Base-by-base conservation (phyloP, 176 grass and related monocot species). In the Rhipidocladum racemiflorum region DNA sequence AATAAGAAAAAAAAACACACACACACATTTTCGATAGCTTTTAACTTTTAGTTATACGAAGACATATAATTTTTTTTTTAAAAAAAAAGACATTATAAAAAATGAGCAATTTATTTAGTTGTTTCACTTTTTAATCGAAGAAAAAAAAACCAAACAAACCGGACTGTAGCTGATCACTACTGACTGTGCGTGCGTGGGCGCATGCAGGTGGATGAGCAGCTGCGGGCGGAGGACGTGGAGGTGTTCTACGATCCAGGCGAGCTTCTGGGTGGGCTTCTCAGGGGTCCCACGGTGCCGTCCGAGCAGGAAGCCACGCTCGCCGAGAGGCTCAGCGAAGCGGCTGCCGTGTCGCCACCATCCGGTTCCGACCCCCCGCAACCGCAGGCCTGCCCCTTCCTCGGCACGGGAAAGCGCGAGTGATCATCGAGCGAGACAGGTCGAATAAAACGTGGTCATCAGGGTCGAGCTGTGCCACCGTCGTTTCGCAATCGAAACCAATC, bases 161-260 rank as follows among this genome's bases (percentile, higher is more conserved):
- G n/a, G n/a, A n/a, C n/a, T n/a, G 27, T 16, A 24, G 40, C 34
- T 27, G 72, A 23, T 55, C 34, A 9, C 11, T 34, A 9, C 11
- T 34, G 20, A 23, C 27, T 5, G 68, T 9, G 2, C 56, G 42
- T 12, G 36, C 23, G 1, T 27, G 25, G 14, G 6, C 7, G 27
- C 21, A 12, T 7, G 27, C 28, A 97, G 91, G 94, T 98, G 50
- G 95, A 98, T 42, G 88, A 93, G 32, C 77, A 88, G 66, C 61
- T 98, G 44, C 94, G 87, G 56, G 95, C 84, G 59, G 92, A 98
- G 72, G 90, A 90, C 61, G 90, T 91, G 72, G 92, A 98, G 84
- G 82, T 98, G 36, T 95, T 80, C 85, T 98, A 91, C 67, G 95
- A 98, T 64, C 90, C 93, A 17, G 92, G 81, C 9, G 95, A 98